phyloP scores from a whole-genome alignment of 768 basidiomycete genomes.

The Pleurotus cornucopiae region DNA sequence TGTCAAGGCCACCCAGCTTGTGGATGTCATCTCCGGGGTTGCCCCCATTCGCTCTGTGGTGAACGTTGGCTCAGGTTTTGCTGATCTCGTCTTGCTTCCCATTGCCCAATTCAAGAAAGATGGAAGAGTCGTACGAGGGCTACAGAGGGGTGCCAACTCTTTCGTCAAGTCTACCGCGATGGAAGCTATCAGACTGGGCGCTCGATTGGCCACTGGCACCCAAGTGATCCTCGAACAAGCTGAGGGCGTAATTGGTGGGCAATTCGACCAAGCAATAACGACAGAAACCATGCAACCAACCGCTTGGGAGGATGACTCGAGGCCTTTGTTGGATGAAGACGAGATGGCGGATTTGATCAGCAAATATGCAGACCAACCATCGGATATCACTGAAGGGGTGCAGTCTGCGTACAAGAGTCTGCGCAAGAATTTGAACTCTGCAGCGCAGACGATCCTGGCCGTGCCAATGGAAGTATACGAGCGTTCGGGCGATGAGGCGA shows the following conservation, averaged over 20 bases:
- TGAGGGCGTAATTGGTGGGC: constrained; percentile 83
- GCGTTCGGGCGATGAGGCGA: constrained; percentile 83
- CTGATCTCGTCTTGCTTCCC: constrained; percentile 91
- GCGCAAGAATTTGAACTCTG: constrained; percentile 81
- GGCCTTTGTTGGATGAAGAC: constrained; percentile 31
- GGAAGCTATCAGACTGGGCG: constrained; percentile 93
- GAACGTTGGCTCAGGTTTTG: constrained; percentile 95
- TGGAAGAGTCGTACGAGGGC: constrained; percentile 83
- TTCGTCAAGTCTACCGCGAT: constrained; percentile 94
- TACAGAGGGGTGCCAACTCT: constrained; percentile 90
- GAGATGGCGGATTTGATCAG: constrained; percentile 61
- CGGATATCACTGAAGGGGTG: constrained; percentile 79
- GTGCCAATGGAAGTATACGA: constrained; percentile 99
- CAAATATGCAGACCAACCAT: constrained; percentile 90
- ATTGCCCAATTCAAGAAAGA: constrained; percentile 99
- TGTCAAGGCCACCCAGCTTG: constrained; percentile 96
- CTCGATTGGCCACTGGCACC: constrained; percentile 91
- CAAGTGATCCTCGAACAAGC: constrained; percentile 97
- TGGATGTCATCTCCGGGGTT: constrained; percentile 95
- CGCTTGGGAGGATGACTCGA: constrained; percentile 28
- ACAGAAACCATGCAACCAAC: constrained; percentile 60
- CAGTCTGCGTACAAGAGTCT: constrained; percentile 90
- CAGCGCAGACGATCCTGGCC: constrained; percentile 96
- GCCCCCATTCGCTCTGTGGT: constrained; percentile 95
- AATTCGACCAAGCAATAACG: constrained; percentile 61